Evolutionary conservation across 2,329 filamentous ascomycete genomes (phyloP).

Genomic region (Xylariales sp.): DNA sequence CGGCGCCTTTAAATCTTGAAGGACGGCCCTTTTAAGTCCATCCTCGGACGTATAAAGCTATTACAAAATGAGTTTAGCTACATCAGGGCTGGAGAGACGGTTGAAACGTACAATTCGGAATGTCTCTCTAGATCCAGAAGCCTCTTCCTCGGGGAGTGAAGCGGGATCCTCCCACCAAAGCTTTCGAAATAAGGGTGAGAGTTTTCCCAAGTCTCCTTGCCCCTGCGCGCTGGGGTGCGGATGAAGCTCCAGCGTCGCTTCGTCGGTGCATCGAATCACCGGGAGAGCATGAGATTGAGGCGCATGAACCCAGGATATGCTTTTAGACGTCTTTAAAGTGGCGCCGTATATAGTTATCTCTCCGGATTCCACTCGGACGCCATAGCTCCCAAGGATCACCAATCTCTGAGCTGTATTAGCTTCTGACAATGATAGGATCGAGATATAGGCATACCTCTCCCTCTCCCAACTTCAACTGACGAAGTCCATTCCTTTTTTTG

Average conservation of each 20-base stretch:
- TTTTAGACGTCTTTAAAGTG: slow-evolving; percentile 62
- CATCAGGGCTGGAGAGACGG: background rate
- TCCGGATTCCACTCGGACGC: slow-evolving; percentile 70
- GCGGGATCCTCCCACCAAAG: slow-evolving; percentile 69
- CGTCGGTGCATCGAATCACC: slow-evolving; percentile 67
- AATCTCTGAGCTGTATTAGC: slow-evolving; percentile 60
- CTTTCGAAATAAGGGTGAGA: slow-evolving; percentile 74
- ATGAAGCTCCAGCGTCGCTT: slow-evolving; percentile 65
- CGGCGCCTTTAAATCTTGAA: slow-evolving; percentile 68
- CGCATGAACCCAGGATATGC: slow-evolving; percentile 69
- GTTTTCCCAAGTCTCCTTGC: slow-evolving; percentile 64
- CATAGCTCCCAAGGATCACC: slow-evolving; percentile 75
- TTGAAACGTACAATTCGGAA: slow-evolving; percentile 62
- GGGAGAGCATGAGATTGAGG: slow-evolving; percentile 77
- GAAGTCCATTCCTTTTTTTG: slow-evolving; percentile 41
- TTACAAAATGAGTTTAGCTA: slow-evolving; percentile 42
- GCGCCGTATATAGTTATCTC: slow-evolving; percentile 74
- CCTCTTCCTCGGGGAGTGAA: slow-evolving; percentile 43
- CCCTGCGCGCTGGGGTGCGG: slow-evolving; percentile 61
- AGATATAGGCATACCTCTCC: slow-evolving; percentile 46
- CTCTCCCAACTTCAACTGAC: slow-evolving; percentile 43
- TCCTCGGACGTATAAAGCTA: slow-evolving; percentile 67
- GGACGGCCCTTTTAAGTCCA: slow-evolving; percentile 58
- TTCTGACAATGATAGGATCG: slow-evolving; percentile 29
- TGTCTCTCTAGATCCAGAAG: slow-evolving; percentile 46